These are phyloP conservation scores for Amanita subjunquillea DNA, from an alignment of 768 basidiomycete genomes.

Conservation along the genomic window DNA sequence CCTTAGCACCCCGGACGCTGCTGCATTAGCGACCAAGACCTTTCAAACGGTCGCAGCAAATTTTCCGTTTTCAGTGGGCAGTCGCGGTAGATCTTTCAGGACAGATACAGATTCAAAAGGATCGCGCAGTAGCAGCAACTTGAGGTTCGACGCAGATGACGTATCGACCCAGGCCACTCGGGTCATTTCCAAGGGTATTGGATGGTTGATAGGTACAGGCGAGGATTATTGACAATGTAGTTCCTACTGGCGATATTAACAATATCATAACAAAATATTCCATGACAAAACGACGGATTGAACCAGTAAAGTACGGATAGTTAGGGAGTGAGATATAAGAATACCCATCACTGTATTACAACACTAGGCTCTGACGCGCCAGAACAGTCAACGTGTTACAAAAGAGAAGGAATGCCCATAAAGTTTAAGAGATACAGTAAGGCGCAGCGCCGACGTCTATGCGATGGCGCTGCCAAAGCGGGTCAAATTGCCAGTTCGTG, in stretches of 20 bases:
- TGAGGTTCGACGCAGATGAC: conserved; percentile 42
- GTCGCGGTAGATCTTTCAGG: conserved; percentile 25
- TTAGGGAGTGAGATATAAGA: neutral
- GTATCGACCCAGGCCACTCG: conserved; percentile 68
- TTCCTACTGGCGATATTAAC: neutral
- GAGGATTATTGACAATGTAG: conserved; percentile 25
- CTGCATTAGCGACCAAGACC: conserved; percentile 70
- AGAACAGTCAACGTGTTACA: neutral
- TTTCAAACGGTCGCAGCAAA: conserved; percentile 69
- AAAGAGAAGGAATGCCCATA: neutral
- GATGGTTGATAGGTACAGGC: conserved; percentile 92
- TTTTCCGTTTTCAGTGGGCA: conserved; percentile 54
- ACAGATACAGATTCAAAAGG: conserved; percentile 33
- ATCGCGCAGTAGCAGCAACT: conserved; percentile 29
- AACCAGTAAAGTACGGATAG: neutral
- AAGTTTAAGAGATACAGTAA: neutral
- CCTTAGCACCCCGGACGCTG: conserved; percentile 66
- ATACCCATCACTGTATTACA: neutral
- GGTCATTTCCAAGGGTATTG: conserved; percentile 82
- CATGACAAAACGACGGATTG: neutral
- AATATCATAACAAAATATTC: neutral
- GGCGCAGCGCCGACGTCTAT: conserved; percentile 7
- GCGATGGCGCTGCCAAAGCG: conserved; percentile 50
- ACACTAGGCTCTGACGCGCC: neutral
- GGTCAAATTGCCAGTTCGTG: conserved; percentile 52